A percentile compares a stretch with the other conserved stretches of the same genome.
phyloP scores from a whole-genome alignment of 176 grass and related monocot genomes.

The Phoenix dactylifera region DNA sequence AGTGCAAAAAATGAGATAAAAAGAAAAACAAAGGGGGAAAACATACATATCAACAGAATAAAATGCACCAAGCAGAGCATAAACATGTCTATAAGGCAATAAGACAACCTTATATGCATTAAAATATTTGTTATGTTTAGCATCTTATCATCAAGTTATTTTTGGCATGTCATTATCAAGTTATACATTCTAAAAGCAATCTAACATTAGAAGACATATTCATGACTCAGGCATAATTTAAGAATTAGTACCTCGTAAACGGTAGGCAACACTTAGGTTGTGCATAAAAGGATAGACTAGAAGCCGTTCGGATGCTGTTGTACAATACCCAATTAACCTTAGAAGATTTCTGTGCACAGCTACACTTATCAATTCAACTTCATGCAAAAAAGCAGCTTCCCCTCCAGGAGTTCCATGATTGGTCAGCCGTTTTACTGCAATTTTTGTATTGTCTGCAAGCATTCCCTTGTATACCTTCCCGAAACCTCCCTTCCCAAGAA shows the following conservation, averaged over 20 bases:
- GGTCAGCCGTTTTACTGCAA: constrained; percentile 62
- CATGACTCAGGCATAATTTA: no score
- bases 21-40: no score
- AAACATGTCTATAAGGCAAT: no score
- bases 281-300: constrained; percentile 96
- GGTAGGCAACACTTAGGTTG: constrained; percentile 76
- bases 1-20: no score
- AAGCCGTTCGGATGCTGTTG: constrained; percentile 45
- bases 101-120: no score
- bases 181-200: no score
- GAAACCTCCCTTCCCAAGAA: constrained; percentile 86
- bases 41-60: no score
- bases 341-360: constrained; percentile 88
- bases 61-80: no score
- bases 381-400: constrained; percentile 62
- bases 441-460: constrained; percentile 38
- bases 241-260: constrained; percentile 56
- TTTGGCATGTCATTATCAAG: no score
- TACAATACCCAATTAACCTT: constrained; percentile 86
- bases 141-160: no score
- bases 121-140: no score
- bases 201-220: no score
- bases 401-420: constrained; percentile 36
- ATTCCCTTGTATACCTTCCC: constrained; percentile 83
- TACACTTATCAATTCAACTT: constrained; percentile 89